phyloP scores from a whole-genome alignment of 2,329 filamentous ascomycete genomes.

The Alternaria panax region DNA sequence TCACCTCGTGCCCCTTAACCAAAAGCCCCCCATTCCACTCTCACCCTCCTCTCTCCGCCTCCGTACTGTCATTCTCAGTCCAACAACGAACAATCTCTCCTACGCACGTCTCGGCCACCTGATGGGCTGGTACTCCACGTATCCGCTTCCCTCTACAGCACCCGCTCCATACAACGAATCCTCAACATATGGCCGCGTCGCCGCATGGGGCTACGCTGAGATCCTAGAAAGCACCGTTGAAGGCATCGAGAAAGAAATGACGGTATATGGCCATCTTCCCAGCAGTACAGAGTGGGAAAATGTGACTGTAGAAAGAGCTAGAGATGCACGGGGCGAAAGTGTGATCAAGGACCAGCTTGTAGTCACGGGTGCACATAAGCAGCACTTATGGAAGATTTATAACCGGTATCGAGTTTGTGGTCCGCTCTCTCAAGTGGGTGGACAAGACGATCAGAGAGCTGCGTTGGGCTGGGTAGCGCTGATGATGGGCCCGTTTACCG shows the following conservation, averaged over 20 bases:
- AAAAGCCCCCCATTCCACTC: slow-evolving; percentile 13
- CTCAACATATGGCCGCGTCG: slow-evolving; percentile 55
- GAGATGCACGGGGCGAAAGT: slow-evolving; percentile 8
- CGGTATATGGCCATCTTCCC: slow-evolving; percentile 57
- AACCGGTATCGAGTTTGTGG: slow-evolving; percentile 51
- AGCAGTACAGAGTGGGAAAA: slow-evolving; percentile 51
- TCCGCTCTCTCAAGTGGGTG: slow-evolving; percentile 14
- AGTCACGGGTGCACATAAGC: slow-evolving; percentile 50
- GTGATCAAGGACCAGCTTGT: slow-evolving; percentile 39
- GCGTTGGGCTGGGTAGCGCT: slow-evolving; percentile 29
- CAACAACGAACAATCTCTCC: slow-evolving; percentile 37
- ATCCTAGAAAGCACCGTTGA: slow-evolving; percentile 53
- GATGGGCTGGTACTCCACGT: slow-evolving; percentile 54
- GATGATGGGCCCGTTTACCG: slow-evolving; percentile 26
- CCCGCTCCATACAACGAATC: slow-evolving; percentile 50
- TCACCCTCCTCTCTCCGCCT: slow-evolving; percentile 31
- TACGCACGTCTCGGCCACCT: slow-evolving; percentile 32
- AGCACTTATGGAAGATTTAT: slow-evolving; percentile 54
- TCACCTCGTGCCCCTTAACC: slow-evolving; percentile 22
- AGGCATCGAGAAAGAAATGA: slow-evolving; percentile 43
- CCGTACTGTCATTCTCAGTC: slow-evolving; percentile 27
- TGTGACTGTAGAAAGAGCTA: slow-evolving; percentile 45
- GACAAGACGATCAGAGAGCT: slow-evolving; percentile 7
- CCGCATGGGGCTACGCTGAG: slow-evolving; percentile 59
- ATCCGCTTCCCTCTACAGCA: slow-evolving; percentile 51